Evolutionary conservation across 2,329 filamentous ascomycete genomes (phyloP), one percentile per base, ranked within the genome.

Genomic region (Lasiodiplodia hormozganensis): DNA sequence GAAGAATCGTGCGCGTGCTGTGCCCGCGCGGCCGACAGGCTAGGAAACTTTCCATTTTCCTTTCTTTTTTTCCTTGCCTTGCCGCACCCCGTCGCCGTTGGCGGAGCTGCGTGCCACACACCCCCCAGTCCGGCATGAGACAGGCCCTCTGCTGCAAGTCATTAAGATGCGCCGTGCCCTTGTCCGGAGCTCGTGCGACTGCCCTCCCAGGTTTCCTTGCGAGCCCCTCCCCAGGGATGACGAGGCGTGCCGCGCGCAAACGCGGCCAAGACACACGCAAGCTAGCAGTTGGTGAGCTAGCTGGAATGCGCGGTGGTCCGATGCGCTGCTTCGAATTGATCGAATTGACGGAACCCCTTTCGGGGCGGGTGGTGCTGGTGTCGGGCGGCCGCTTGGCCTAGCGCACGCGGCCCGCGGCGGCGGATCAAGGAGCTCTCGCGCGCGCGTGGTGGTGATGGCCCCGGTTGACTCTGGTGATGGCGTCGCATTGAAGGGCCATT

Each of bases 111-210:
- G 38, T 38, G 18, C 36, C 54, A 18, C 54, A 12, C 18, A 12
- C 34, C 53, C 34, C 18, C 60, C 43, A 31, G 60, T 21, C 47
- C 43, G 58, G 58, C 58, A 62, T 62, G 43, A 62, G 58, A 62
- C 43, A 62, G 58, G 60, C 60, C 60, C 7, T n/a, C 53, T 60
- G 28, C 54, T 67, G 65, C 65, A 67, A 60, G 65, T 67, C 65
- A 67, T 67, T 51, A 67, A 60, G 65, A 57, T 60, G 65, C 65
- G 65, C 65, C 60, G 60, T 64, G 60, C 60, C 60, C 60, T 34
- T 62, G 58, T 62, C 65, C 54, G 40, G 54, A 51, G 54, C 65
- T 58, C 65, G 54, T 67, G 65, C 65, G 65, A 67, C 31, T 64
- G 60, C 47, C 60, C 60, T 64, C 60, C 60, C 60, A 64, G 60